Evolutionary conservation across 2,329 filamentous ascomycete species (phyloP).

Genomic region (Biscogniauxia sp.): DNA sequence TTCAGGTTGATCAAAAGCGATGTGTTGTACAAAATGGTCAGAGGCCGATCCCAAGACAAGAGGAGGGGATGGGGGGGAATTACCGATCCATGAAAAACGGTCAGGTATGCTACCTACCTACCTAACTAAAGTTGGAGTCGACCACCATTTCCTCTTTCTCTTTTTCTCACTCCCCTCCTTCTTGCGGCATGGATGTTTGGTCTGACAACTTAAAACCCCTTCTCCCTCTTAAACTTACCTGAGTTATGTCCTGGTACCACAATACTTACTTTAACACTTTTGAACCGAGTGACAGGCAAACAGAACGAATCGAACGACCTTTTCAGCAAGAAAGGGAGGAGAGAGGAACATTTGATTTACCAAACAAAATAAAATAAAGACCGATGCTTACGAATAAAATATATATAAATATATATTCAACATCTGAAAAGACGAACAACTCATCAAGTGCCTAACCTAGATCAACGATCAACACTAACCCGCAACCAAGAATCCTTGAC

Average conservation of each 20-base stretch:
- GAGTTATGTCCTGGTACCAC: too few species aligned
- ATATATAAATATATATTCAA: neutral
- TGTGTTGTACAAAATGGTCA: constrained; percentile 26
- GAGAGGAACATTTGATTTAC: too few species aligned
- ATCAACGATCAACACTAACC: neutral
- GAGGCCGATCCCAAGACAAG: constrained; percentile 21
- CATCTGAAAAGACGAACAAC: neutral
- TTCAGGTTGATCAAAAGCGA: constrained; percentile 7
- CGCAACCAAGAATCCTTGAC: neutral
- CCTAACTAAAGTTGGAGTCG: neutral
- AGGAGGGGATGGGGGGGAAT: too few species aligned
- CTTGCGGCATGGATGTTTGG: too few species aligned
- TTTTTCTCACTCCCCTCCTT: neutral
- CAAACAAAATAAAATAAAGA: too few species aligned
- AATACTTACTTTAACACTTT: neutral
- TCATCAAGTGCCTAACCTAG: neutral
- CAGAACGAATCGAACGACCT: neutral
- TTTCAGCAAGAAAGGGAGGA: neutral
- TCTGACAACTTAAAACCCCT: neutral
- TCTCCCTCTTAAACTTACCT: too few species aligned
- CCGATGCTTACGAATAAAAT: too few species aligned
- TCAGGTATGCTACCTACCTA: neutral
- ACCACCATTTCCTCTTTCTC: neutral
- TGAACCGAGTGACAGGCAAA: neutral
- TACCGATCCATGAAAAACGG: neutral